Evolutionary conservation across 768 basidiomycete genomes (phyloP), one percentile per base, ranked within the genome.

Genomic region (Lyophyllum atratum): DNA sequence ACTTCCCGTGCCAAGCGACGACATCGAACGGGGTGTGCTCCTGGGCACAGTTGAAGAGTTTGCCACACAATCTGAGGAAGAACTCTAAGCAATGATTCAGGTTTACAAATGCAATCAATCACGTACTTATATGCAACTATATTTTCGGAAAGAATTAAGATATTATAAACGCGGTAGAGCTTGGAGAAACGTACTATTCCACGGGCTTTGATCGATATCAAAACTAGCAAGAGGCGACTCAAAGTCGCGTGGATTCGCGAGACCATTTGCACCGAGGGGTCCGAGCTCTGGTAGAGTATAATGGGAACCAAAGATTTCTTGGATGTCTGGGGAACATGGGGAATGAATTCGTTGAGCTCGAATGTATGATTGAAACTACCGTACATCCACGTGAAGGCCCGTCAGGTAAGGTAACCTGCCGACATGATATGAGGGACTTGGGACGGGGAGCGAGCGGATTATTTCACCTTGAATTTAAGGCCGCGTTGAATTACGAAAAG

Each of bases 11-110:
- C 85, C 85, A 87, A 1, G 86, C 85, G 25, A 88, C 86, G 39
- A 88, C 86, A 64, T 89, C 87, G 67, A 88, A 89, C 0, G 86
- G 86, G 1, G 86, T 86, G 67, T 86, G 83, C 43, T 83, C 78
- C 59, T 87, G 85, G 39, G 72, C 69, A 60, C 83, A 84, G 22
- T 70, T 67, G 64, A 82, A 82, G 10, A 84, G 67, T 67, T 82
- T 72, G 15, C 85, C 85, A 52, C 77, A 73, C 26, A 87, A 76
- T 70, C 83, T 86, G 12, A 4, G 22, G 11, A n/a, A 40, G 39
- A 19, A 31, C 29, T 14, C 10, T 4, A 37, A 21, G 25, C 53
- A 28, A 52, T 28, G 43, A 52, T 45, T 49, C 25, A 26, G 34
- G 52, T 19, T n/a, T 50, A 9, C 50, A 4, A 14, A 44, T 2